Conservation (phyloP, 2,329 filamentous ascomycete species). For the Cryphonectria nitschkei region DNA sequence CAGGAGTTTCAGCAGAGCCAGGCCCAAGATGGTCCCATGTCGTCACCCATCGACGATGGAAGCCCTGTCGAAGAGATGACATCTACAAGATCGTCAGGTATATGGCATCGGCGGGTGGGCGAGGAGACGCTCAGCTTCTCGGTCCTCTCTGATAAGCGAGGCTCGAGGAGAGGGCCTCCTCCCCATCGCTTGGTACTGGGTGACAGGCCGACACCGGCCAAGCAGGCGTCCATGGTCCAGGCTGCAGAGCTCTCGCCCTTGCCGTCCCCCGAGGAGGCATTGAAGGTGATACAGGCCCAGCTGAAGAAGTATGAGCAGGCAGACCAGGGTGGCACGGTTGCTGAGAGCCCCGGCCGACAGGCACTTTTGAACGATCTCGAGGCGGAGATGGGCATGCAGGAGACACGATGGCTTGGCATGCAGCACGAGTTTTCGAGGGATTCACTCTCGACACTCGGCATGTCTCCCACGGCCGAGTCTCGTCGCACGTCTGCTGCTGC, state of each 20-base stretch:
- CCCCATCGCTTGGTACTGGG: slow-evolving; percentile 59
- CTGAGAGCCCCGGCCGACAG: slow-evolving; percentile 46
- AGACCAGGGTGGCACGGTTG: slow-evolving; percentile 36
- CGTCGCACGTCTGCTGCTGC: slow-evolving; percentile 31
- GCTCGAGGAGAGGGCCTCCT: slow-evolving; percentile 57
- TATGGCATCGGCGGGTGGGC: slow-evolving; percentile 62
- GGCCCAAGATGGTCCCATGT: not conserved
- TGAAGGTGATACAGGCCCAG: slow-evolving; percentile 56
- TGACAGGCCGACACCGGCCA: slow-evolving; percentile 39
- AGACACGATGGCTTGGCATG: slow-evolving; percentile 62
- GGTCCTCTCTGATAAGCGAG: slow-evolving; percentile 48
- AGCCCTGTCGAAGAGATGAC: slow-evolving; percentile 29
- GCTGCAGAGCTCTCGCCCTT: slow-evolving; percentile 55
- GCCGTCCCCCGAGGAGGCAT: slow-evolving; percentile 54
- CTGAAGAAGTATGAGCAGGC: slow-evolving; percentile 53
- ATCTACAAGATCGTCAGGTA: slow-evolving; percentile 31
- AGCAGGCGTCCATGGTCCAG: slow-evolving; percentile 49
- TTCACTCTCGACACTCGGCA: slow-evolving; percentile 53
- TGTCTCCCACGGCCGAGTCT: slow-evolving; percentile 40
- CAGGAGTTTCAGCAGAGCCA: slow-evolving; percentile 28
- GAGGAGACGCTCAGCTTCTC: slow-evolving; percentile 64
- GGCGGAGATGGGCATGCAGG: slow-evolving; percentile 63
- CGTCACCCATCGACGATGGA: slow-evolving; percentile 29
- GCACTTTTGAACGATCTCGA: slow-evolving; percentile 63
- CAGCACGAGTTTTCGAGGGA: slow-evolving; percentile 55